Base-by-base conservation (phyloP, 352 stramenopile species). In the Pythium phragmiticola region DNA sequence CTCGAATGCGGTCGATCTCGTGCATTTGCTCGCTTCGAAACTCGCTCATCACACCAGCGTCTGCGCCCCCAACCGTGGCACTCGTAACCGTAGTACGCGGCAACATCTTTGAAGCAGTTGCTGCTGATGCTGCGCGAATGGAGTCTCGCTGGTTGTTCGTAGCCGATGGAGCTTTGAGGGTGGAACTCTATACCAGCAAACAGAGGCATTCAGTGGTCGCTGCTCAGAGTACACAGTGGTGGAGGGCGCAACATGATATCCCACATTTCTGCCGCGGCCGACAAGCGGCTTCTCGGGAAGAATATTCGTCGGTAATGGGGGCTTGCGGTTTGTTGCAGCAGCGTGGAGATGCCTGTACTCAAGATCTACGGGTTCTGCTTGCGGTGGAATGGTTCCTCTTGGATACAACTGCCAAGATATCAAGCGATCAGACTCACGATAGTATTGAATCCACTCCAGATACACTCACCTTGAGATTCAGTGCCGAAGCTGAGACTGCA, bases 1-100 rank as follows among this genome's bases (percentile, higher is more conserved):
- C 53, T 2, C 79, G 80, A 57, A 92, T 90, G 12, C 86, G 81
- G 37, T 89, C 79, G 26, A 92, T 33, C 41, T 92, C 83, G 21
- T 79, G 56, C 34, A 87, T 58, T 49, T 92, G 80, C 28, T 78
- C 66, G 1, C 69, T 63, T 14, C 83, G 77, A 51, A 90, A 64
- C 8, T 86, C 78, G 33, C 83, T 92, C n/a, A 73, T 77, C 2
- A 43, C 26, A 3, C 33, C 48, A 2, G 55, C 51, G 4, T 14
- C 23, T 8, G 37, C 26, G 7, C 16, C 50, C 12, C n/a, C 37
- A 8, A 57, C 17, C 1, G 2, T 28, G 26, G 2, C 2, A 30
- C 26, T 30, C 4, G 26, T 30, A 30, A 3, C 3, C 4, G 43
- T 26, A 4, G 28, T 42, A 42, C 49, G 13, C 4, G 47, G 30